These are phyloP conservation scores for Neurospora sp. DNA, from an alignment of 495 filamentous ascomycete genomes.

Conservation along the genomic window DNA sequence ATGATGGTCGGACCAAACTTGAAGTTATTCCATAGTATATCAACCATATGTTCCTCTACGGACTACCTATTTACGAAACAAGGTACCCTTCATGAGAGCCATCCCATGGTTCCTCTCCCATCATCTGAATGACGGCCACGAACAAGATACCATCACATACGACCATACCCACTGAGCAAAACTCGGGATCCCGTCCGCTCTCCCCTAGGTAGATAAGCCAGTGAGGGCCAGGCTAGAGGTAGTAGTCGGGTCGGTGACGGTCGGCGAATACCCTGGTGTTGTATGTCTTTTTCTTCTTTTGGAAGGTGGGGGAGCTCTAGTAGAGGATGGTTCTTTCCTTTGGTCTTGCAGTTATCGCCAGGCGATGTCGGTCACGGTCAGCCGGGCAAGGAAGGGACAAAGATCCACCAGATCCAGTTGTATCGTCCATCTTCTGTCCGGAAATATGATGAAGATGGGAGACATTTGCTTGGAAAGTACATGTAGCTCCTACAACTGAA, in stretches of 20 bases:
- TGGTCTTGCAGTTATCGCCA: not conserved
- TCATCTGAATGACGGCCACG: not conserved
- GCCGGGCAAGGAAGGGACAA: not conserved
- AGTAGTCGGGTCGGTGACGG: slow-evolving; percentile 41
- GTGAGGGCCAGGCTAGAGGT: slow-evolving; percentile 18
- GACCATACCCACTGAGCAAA: slow-evolving; percentile 5
- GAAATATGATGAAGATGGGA: no score
- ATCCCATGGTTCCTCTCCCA: not conserved
- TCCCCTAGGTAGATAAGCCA: slow-evolving; percentile 34
- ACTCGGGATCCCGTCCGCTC: slow-evolving; percentile 42
- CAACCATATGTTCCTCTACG: no score
- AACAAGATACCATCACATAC: not conserved
- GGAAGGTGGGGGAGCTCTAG: not conserved
- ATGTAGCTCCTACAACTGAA: not conserved
- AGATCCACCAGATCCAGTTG: not conserved
- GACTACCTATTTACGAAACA: no score
- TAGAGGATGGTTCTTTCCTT: not conserved
- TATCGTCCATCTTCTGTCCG: no score
- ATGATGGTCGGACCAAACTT: no score
- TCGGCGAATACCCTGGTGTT: not conserved
- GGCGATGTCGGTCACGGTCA: no score
- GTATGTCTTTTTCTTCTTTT: not conserved
- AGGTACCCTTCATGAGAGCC: no score
- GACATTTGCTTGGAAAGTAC: not conserved
- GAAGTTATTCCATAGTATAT: no score